These are phyloP conservation scores for Byssochlamys sp. DNA, from an alignment of 2,329 filamentous ascomycete genomes.

Conservation along the genomic window DNA sequence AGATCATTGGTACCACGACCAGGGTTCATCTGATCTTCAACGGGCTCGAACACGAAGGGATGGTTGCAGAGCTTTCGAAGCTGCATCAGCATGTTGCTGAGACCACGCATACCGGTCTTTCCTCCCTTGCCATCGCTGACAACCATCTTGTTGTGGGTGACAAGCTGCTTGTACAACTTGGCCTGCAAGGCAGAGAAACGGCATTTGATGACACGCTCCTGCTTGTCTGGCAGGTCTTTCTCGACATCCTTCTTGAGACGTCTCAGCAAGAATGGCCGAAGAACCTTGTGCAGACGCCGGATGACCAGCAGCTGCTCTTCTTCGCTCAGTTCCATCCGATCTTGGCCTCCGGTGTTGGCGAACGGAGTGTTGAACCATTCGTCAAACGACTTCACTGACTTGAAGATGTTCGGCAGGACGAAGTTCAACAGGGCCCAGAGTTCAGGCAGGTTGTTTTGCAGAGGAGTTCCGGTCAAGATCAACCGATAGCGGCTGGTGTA, in stretches of 20 bases:
- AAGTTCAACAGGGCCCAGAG: conserved; percentile 98
- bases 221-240: conserved; percentile 97
- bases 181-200: conserved; percentile 91
- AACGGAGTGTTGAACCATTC: conserved; percentile 99
- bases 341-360: conserved; percentile 92
- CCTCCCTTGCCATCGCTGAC: conserved; percentile 92
- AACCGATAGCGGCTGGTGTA: conserved; percentile 90
- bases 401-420: conserved; percentile 95
- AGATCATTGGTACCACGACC: conserved; percentile 78
- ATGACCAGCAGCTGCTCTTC: conserved; percentile 99
- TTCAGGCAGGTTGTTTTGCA: conserved; percentile 94
- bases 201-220: conserved; percentile 98
- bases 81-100: conserved; percentile 99
- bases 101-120: conserved; percentile 82
- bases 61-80: conserved; percentile 97
- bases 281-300: conserved; percentile 92
- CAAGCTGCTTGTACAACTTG: conserved; percentile 93
- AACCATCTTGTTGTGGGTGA: conserved; percentile 86
- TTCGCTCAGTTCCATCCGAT: conserved; percentile 98
- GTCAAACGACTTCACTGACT: conserved; percentile 95
- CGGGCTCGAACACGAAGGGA: conserved; percentile 94
- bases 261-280: conserved; percentile 91
- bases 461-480: conserved; percentile 90
- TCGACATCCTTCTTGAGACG: conserved; percentile 99
- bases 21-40: conserved; percentile 97